phyloP scores from a whole-genome alignment of 2,329 filamentous ascomycete genomes.

The Lasiodiplodia gonubiensis region DNA sequence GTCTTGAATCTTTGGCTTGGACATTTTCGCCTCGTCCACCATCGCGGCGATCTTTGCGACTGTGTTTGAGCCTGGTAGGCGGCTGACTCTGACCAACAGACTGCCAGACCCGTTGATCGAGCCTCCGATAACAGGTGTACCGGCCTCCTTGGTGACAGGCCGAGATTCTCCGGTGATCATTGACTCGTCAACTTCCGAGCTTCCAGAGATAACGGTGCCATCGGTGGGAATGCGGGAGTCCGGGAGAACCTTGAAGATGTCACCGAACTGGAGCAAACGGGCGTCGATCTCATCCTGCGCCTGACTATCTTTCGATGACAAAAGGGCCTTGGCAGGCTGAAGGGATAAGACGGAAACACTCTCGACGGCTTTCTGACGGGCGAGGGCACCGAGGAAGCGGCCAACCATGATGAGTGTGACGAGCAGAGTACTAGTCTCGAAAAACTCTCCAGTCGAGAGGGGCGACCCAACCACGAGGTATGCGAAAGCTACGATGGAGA shows the following conservation, averaged over 20 bases:
- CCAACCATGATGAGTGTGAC: constrained; percentile 61
- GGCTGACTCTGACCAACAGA: constrained; percentile 60
- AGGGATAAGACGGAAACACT: constrained; percentile 61
- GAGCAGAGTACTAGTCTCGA: constrained; percentile 62
- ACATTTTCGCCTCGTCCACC: constrained; percentile 72
- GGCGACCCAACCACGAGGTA: constrained; percentile 45
- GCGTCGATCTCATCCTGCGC: constrained; percentile 62
- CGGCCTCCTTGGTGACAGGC: constrained; percentile 63
- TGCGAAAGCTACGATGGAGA: constrained; percentile 59
- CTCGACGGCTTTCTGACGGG: constrained; percentile 56
- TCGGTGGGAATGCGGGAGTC: constrained; percentile 70
- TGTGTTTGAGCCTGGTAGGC: constrained; percentile 72
- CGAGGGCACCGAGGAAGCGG: constrained; percentile 57
- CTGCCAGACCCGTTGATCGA: constrained; percentile 61
- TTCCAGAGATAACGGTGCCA: constrained; percentile 67
- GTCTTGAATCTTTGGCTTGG: constrained; percentile 71
- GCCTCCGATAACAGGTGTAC: constrained; percentile 67
- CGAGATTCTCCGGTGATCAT: constrained; percentile 76
- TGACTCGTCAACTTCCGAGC: constrained; percentile 74
- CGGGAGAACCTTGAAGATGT: constrained; percentile 67
- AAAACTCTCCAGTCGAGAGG: constrained; percentile 52
- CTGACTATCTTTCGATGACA: constrained; percentile 49
- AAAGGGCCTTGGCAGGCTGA: constrained; percentile 60
- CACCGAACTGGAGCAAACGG: constrained; percentile 72
- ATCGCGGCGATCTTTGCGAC: constrained; percentile 71